These are phyloP conservation scores for Penicillium bialowiezense DNA, from an alignment of 495 filamentous ascomycete genomes.

Conservation along the genomic window DNA sequence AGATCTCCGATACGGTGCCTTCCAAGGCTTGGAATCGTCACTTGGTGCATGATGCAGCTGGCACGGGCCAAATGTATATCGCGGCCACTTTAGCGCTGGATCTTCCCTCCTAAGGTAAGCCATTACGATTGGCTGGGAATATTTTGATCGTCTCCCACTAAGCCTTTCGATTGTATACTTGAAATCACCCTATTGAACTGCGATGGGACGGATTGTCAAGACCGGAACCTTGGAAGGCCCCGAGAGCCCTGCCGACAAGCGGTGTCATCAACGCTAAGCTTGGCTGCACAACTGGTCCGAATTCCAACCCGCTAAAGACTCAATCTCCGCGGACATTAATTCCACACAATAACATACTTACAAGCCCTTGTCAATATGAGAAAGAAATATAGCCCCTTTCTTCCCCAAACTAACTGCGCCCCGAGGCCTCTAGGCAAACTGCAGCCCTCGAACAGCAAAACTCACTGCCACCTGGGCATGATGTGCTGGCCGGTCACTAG, in stretches of 20 bases:
- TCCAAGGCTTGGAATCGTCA: background rate
- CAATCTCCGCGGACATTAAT: background rate
- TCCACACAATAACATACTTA: background rate
- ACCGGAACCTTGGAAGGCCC: background rate
- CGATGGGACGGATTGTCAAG: no score
- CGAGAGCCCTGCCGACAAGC: background rate
- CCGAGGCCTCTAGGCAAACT: background rate
- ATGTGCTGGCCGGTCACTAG: constrained; percentile 11
- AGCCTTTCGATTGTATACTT: background rate
- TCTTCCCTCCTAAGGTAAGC: no score
- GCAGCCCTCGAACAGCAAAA: constrained; percentile 4
- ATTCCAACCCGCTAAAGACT: background rate
- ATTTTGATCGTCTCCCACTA: no score
- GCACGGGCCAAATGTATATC: background rate
- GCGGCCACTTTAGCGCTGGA: no score
- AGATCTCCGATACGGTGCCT: background rate
- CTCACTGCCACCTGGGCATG: constrained; percentile 5
- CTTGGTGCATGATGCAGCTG: background rate
- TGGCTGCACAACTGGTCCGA: background rate
- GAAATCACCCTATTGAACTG: background rate
- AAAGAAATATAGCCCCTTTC: background rate
- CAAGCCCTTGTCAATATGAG: background rate
- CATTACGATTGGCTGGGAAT: no score
- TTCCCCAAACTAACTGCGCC: background rate
- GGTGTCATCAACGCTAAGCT: constrained; percentile 2